phyloP scores from a whole-genome alignment of 768 basidiomycete genomes.

The Cystobasidium onofrii region DNA sequence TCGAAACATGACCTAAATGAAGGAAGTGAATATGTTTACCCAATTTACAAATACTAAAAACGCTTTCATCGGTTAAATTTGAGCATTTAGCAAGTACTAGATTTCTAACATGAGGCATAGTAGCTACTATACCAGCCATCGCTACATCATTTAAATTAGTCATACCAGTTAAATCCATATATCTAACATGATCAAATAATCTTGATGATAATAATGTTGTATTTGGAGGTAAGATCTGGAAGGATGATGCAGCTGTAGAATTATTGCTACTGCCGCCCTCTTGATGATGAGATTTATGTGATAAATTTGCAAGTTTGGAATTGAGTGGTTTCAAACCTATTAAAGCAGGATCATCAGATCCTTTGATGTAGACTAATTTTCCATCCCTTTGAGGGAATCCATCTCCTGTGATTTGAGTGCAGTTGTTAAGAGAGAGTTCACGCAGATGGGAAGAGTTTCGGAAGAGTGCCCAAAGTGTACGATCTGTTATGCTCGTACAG shows the following conservation, averaged over 20 bases:
- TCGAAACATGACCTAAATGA: conserved; percentile 76
- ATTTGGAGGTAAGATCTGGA: neutral
- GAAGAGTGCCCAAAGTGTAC: conserved; percentile 75
- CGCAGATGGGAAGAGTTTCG: conserved; percentile 69
- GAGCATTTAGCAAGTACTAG: conserved; percentile 78
- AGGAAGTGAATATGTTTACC: conserved; percentile 91
- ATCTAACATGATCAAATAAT: conserved; percentile 73
- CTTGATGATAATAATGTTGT: conserved; percentile 41
- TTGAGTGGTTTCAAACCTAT: conserved; percentile 12
- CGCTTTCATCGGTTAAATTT: conserved; percentile 66
- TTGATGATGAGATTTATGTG: neutral
- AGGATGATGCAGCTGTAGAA: neutral
- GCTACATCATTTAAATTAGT: conserved; percentile 68
- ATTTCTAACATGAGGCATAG: conserved; percentile 74
- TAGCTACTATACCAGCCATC: conserved; percentile 69
- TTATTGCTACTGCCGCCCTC: neutral
- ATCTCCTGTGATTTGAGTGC: conserved; percentile 65
- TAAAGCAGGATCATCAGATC: neutral
- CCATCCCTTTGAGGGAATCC: conserved; percentile 66
- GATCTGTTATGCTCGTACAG: conserved; percentile 68
- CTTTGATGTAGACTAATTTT: conserved; percentile 18
- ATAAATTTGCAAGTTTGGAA: neutral
- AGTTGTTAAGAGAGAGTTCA: conserved; percentile 78
- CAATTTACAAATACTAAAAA: conserved; percentile 73
- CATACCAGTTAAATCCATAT: conserved; percentile 87